Conservation (phyloP, 768 basidiomycete species). For the Gymnopilus junonius region DNA sequence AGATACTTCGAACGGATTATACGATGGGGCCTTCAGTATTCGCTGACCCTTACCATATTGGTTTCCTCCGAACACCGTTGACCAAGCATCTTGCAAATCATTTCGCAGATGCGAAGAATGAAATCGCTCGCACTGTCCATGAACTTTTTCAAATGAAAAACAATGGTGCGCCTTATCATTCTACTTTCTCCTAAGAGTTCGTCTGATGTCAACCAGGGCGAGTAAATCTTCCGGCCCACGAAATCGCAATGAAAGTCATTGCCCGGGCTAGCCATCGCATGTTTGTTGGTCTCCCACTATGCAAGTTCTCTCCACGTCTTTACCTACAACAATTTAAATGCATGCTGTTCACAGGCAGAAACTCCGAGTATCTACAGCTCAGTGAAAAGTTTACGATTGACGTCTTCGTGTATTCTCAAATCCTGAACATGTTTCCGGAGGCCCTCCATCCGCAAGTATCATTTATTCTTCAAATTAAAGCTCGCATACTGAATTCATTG, state of each 20-base stretch:
- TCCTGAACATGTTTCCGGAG: conserved; percentile 25
- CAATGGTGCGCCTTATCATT: background rate
- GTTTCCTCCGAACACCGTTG: background rate
- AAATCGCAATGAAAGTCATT: background rate
- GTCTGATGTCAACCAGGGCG: background rate
- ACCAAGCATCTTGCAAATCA: background rate
- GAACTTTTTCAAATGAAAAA: background rate
- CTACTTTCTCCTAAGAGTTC: background rate
- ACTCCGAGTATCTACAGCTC: conserved; percentile 24
- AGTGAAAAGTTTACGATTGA: conserved; percentile 24
- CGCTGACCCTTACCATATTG: background rate
- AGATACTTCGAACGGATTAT: background rate
- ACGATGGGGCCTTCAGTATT: background rate
- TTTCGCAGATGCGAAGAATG: background rate
- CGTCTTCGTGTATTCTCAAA: conserved; percentile 14
- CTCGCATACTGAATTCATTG: background rate
- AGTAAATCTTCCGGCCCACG: background rate
- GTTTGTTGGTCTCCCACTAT: background rate
- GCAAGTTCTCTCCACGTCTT: background rate
- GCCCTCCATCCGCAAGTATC: conserved; percentile 23
- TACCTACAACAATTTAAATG: background rate
- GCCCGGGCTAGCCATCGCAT: background rate
- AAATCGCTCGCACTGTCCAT: background rate
- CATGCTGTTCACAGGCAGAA: background rate
- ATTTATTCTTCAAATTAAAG: background rate